Evolutionary conservation across 208 protist genomes (phyloP).

Genomic region (Crithidia sp.): DNA sequence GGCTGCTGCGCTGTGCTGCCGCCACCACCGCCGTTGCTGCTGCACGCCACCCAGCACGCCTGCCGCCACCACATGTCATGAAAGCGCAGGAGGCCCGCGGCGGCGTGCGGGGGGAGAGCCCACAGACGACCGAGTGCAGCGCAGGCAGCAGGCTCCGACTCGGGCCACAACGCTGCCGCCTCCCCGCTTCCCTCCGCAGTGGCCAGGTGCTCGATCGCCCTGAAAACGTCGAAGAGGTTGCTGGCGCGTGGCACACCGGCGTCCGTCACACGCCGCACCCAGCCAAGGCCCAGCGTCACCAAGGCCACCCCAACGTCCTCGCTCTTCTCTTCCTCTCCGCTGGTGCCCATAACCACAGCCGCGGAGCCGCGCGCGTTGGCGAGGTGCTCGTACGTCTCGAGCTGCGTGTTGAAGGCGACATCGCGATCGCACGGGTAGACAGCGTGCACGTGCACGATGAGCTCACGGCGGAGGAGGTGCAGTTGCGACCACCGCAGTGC

Average conservation of each 20-base stretch:
- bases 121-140: slow-evolving; percentile 8
- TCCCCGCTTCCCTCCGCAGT: neutral
- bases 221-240: slow-evolving; percentile 37
- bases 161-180: neutral
- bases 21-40: neutral
- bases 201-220: neutral
- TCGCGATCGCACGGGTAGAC: slow-evolving; percentile 49
- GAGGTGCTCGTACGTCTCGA: slow-evolving; percentile 51
- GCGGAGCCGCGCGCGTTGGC: slow-evolving; percentile 34
- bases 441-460: slow-evolving; percentile 54
- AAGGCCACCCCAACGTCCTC: slow-evolving; percentile 41
- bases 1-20: neutral
- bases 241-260: slow-evolving; percentile 39
- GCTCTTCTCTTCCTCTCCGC: neutral
- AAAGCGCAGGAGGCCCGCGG: slow-evolving; percentile 6
- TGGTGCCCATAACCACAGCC: no score
- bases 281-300: slow-evolving; percentile 28
- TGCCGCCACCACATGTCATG: slow-evolving; percentile 22
- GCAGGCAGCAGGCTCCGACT: neutral
- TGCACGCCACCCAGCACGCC: neutral
- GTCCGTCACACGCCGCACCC: slow-evolving; percentile 41
- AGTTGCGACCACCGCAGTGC: slow-evolving; percentile 57
- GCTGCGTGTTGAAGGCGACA: slow-evolving; percentile 58
- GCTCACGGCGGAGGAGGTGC: slow-evolving; percentile 37
- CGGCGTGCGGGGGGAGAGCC: slow-evolving; percentile 7